Percentiles rank a stretch among this genome's conserved stretches.
phyloP scores from a whole-genome alignment of 140 eudicot genomes.

The Oenanthe javanica region DNA sequence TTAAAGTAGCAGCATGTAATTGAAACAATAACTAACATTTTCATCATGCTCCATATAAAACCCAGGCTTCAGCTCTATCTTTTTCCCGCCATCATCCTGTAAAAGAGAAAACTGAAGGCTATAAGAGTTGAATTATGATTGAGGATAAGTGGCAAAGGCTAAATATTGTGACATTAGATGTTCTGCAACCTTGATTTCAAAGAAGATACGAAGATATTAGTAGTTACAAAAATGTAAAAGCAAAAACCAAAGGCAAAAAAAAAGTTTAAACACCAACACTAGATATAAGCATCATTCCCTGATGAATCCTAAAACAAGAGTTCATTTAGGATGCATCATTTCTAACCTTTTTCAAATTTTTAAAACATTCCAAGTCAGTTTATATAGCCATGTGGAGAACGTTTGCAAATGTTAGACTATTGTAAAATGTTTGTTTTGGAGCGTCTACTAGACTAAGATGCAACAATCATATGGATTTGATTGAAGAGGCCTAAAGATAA shows the following conservation, averaged over 20 bases:
- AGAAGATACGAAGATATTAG: neutral
- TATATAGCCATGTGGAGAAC: neutral
- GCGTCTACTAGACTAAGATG: neutral
- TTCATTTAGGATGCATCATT: neutral
- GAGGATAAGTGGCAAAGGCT: neutral
- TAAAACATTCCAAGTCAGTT: neutral
- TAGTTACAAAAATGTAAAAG: neutral
- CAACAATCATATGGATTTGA: neutral
- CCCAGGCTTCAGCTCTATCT: conserved; percentile 93
- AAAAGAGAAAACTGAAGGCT: conserved; percentile 18
- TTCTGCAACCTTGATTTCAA: neutral
- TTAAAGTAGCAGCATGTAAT: conserved; percentile 11
- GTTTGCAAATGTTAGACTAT: neutral
- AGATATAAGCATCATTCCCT: neutral
- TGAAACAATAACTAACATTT: conserved; percentile 35
- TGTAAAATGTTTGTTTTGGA: neutral
- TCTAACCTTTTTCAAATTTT: neutral
- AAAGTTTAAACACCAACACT: neutral
- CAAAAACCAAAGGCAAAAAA: neutral
- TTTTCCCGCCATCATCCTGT: conserved; percentile 90
- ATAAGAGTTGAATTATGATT: conserved; percentile 1
- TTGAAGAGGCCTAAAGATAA: neutral
- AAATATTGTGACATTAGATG: neutral
- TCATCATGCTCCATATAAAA: conserved; percentile 82
- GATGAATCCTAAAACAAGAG: neutral